A percentile compares a stretch with the other conserved stretches of the same genome.
phyloP scores from a whole-genome alignment of 345 rosid genomes.

The Aquilaria yunnanensis region DNA sequence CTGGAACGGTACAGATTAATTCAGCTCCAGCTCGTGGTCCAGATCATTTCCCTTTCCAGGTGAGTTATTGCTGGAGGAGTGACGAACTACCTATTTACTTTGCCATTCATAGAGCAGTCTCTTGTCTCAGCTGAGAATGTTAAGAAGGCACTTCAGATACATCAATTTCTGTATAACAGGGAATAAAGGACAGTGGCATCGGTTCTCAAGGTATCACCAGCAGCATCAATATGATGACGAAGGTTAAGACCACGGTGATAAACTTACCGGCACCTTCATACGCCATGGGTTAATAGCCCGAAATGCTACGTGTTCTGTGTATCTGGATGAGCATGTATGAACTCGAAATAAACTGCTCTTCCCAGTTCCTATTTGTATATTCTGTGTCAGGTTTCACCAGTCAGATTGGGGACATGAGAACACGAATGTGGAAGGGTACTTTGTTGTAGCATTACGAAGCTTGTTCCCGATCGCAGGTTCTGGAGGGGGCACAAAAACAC shows the following conservation, averaged over 20 bases:
- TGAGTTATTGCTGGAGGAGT: constrained; percentile 10
- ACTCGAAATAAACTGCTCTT: no score
- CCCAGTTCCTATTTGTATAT: no score
- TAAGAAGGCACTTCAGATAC: background rate
- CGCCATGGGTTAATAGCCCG: constrained; percentile 66
- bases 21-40: constrained; percentile 99
- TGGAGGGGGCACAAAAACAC: no score
- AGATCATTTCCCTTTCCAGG: constrained; percentile 99
- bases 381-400: no score
- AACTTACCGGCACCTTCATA: constrained; percentile 88
- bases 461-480: no score
- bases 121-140: background rate
- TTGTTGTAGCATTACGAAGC: no score
- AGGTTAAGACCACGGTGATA: constrained; percentile 89
- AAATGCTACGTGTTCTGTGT: no score
- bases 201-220: constrained; percentile 98
- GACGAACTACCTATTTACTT: background rate
- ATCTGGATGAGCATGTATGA: no score
- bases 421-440: no score
- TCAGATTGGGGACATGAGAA: no score
- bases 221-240: constrained; percentile 95
- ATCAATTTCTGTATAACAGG: constrained; percentile 31
- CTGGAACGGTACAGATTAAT: constrained; percentile 98
- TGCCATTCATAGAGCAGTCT: background rate
- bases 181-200: constrained; percentile 95